These are phyloP conservation scores for Vitis amurensis DNA, from an alignment of 164 flowering plant genomes.

Conservation along the genomic window DNA sequence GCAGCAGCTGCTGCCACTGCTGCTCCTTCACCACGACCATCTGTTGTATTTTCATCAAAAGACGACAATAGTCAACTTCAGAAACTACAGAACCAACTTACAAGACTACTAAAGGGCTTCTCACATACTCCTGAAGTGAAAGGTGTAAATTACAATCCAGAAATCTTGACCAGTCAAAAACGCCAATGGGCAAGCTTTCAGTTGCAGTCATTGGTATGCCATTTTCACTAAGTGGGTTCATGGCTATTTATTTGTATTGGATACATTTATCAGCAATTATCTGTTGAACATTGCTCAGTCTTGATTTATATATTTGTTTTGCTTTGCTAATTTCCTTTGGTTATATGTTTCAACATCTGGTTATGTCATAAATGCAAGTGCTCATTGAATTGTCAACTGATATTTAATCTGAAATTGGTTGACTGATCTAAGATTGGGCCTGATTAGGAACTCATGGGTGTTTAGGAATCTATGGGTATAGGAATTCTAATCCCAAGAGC, in stretches of 20 bases:
- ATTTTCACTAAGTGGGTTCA: background rate
- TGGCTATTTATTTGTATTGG: background rate
- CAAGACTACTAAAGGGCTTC: constrained; percentile 71
- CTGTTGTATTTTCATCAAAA: constrained; percentile 82
- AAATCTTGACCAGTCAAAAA: constrained; percentile 88
- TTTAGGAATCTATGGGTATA: background rate
- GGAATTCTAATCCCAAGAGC: background rate
- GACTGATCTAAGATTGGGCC: too few relatives aligned
- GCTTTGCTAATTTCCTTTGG: background rate
- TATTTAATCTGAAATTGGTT: too few relatives aligned
- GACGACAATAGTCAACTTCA: constrained; percentile 75
- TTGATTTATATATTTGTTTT: background rate
- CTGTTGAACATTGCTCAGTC: background rate
- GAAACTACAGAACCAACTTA: constrained; percentile 67
- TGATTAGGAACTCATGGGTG: too few relatives aligned
- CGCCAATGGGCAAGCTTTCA: constrained; percentile 99
- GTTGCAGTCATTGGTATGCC: constrained; percentile 78
- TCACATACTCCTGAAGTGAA: constrained; percentile 69
- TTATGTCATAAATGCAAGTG: too few relatives aligned
- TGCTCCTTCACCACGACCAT: constrained; percentile 68
- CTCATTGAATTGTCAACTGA: too few relatives aligned
- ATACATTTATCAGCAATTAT: background rate
- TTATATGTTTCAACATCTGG: background rate
- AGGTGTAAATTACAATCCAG: constrained; percentile 76
- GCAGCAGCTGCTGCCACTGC: constrained; percentile 77